Conservation (phyloP, 495 filamentous ascomycete species). For the Neurospora pannonica region DNA sequence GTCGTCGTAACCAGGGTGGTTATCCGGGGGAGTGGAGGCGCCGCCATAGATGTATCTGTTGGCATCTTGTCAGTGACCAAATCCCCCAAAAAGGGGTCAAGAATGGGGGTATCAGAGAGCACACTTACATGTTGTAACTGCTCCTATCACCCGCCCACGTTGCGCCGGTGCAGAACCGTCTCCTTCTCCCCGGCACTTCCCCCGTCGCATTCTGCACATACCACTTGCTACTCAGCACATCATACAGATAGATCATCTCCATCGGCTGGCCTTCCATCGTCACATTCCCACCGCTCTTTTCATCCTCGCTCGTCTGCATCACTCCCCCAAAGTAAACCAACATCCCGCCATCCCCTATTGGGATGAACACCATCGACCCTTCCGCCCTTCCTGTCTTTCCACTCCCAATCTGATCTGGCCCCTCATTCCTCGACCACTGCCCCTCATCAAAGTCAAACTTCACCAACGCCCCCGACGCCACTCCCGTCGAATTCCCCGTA, state of each 20-base stretch:
- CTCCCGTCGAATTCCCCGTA: not conserved
- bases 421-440: not conserved
- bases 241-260: constrained; percentile 41
- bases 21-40: constrained; percentile 27
- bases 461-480: not conserved
- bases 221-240: constrained; percentile 43
- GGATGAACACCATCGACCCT: constrained; percentile 38
- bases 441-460: not conserved
- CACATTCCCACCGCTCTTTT: constrained; percentile 21
- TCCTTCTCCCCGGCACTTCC: constrained; percentile 30
- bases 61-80: not conserved
- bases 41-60: constrained; percentile 45
- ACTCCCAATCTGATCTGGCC: not conserved
- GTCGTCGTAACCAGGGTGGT: constrained; percentile 40
- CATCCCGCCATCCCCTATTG: constrained; percentile 43
- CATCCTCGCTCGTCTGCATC: not conserved
- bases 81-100: not conserved
- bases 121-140: constrained; percentile 44
- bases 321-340: constrained; percentile 45
- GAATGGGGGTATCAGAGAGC: not conserved
- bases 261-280: constrained; percentile 21
- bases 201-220: constrained; percentile 44
- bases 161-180: constrained; percentile 46
- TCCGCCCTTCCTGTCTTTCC: constrained; percentile 27
- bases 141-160: constrained; percentile 46